Percentiles rank a stretch among this genome's conserved stretches.
Evolutionary conservation across 352 stramenopile species (phyloP).

Genomic region (Phytophthora brassicae): DNA sequence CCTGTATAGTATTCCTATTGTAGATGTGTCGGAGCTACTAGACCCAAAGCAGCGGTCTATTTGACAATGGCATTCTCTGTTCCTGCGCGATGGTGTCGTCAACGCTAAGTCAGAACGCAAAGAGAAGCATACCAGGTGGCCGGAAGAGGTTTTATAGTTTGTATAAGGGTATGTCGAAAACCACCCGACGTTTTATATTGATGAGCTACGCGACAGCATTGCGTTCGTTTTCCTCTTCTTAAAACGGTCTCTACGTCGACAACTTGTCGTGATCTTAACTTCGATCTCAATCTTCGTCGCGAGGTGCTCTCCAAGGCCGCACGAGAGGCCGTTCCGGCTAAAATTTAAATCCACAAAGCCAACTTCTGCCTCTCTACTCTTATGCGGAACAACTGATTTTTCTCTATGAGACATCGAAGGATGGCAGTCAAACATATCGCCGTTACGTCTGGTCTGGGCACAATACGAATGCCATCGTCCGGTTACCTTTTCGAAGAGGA

Average conservation of each 20-base stretch:
- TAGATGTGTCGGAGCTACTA: neutral
- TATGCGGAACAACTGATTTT: too few relatives aligned
- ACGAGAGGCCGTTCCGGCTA: neutral
- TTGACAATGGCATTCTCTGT: conserved; percentile 1
- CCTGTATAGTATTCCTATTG: neutral
- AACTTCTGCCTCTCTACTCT: too few relatives aligned
- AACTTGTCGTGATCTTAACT: conserved; percentile 1
- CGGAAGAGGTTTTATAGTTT: too few relatives aligned
- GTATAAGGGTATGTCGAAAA: neutral
- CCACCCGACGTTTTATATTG: conserved; percentile 7
- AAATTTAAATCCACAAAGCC: too few relatives aligned
- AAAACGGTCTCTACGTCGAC: neutral
- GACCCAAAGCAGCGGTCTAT: conserved; percentile 5
- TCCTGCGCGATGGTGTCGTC: neutral
- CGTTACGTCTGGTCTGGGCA: too few relatives aligned
- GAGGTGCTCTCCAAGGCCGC: conserved; percentile 7
- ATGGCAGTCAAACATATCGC: too few relatives aligned
- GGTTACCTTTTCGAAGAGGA: too few relatives aligned
- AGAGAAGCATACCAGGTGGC: neutral
- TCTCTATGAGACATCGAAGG: too few relatives aligned
- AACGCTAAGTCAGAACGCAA: neutral
- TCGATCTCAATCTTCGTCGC: conserved; percentile 2
- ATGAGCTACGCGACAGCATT: conserved; percentile 1
- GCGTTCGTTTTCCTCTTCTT: neutral
- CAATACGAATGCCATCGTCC: too few relatives aligned